phyloP scores from a whole-genome alignment of 192 early-diverging fungal genomes.

The Thoreauomyces humboldtii region DNA sequence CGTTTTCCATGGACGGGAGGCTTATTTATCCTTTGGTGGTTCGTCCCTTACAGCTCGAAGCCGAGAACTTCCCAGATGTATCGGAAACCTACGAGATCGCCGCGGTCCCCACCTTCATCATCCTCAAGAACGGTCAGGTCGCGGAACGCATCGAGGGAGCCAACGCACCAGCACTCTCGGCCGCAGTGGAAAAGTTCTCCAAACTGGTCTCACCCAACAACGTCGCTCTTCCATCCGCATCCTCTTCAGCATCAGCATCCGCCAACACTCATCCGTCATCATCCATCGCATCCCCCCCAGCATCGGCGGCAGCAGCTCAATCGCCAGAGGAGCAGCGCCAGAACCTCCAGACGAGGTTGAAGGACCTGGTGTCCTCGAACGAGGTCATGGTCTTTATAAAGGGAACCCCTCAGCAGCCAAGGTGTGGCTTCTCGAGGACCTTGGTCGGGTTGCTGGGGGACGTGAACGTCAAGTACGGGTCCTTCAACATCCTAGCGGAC shows the following conservation, averaged over 20 bases:
- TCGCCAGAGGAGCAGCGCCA: conserved; percentile 33
- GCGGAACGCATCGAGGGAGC: conserved; percentile 84
- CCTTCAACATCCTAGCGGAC: conserved; percentile 90
- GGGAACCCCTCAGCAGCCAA: conserved; percentile 85
- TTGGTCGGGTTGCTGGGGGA: conserved; percentile 75
- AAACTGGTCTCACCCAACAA: no score
- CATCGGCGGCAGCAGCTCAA: conserved; percentile 15
- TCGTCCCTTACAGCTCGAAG: conserved; percentile 55
- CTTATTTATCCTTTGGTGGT: not conserved
- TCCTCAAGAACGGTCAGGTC: conserved; percentile 72
- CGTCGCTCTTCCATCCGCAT: not conserved
- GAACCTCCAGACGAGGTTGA: conserved; percentile 36
- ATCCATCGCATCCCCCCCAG: not conserved
- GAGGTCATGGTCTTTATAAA: conserved; percentile 97
- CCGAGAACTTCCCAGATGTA: conserved; percentile 85
- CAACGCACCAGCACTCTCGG: conserved; percentile 77
- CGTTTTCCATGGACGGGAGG: not conserved
- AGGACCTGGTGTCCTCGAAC: conserved; percentile 38
- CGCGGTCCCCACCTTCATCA: conserved; percentile 86
- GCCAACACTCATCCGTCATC: not conserved
- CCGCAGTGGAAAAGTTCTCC: conserved; percentile 65
- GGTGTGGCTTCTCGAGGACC: conserved; percentile 90
- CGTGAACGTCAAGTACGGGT: conserved; percentile 72
- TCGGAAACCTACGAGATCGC: conserved; percentile 87
- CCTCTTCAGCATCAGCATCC: conserved; percentile 19